These are phyloP conservation scores for Ganoderma resinaceum DNA, from an alignment of 1,284 basidiomycete species.

Conservation along the genomic window DNA sequence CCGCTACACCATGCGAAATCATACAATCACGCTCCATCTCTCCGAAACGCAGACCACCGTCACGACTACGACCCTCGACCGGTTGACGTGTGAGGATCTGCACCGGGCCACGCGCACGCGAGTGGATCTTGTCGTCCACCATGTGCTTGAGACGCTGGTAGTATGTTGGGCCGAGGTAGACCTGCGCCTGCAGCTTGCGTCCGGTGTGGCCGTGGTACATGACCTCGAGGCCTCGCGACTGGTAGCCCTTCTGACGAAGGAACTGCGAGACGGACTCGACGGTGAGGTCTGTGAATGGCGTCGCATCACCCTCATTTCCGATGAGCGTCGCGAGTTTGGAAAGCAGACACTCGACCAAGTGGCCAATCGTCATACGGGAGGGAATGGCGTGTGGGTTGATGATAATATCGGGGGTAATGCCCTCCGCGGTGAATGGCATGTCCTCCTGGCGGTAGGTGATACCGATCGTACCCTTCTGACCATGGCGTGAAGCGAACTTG, in stretches of 20 bases:
- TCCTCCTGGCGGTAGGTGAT: slow-evolving; percentile 99
- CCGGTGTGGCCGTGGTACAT: slow-evolving; percentile 99
- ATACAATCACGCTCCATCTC: slow-evolving; percentile 99
- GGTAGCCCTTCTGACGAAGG: slow-evolving; percentile 87
- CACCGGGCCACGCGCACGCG: slow-evolving; percentile 94
- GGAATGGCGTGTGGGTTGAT: slow-evolving; percentile 99
- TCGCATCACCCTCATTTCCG: slow-evolving; percentile 97
- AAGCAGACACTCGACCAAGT: slow-evolving; percentile 98
- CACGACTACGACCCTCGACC: slow-evolving; percentile 98
- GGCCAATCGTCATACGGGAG: slow-evolving; percentile 99
- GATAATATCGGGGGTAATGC: slow-evolving; percentile 95
- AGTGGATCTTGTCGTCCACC: slow-evolving; percentile 99
- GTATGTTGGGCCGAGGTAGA: slow-evolving; percentile 98
- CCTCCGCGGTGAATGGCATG: slow-evolving; percentile 98
- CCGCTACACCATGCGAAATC: slow-evolving; percentile 99
- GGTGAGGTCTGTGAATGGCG: slow-evolving; percentile 97
- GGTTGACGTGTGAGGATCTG: slow-evolving; percentile 98
- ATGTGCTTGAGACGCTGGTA: slow-evolving; percentile 99
- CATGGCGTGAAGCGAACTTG: slow-evolving; percentile 99
- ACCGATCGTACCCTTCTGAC: slow-evolving; percentile 99
- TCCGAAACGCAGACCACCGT: slow-evolving; percentile 99
- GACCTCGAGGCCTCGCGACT: slow-evolving; percentile 95
- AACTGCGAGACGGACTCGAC: slow-evolving; percentile 93
- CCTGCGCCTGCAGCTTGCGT: slow-evolving; percentile 95
- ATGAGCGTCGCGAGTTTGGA: slow-evolving; percentile 97